Evolutionary conservation across 257 asterid genomes (phyloP), one percentile per base, ranked within the genome.

Genomic region (Agastache rugosa): DNA sequence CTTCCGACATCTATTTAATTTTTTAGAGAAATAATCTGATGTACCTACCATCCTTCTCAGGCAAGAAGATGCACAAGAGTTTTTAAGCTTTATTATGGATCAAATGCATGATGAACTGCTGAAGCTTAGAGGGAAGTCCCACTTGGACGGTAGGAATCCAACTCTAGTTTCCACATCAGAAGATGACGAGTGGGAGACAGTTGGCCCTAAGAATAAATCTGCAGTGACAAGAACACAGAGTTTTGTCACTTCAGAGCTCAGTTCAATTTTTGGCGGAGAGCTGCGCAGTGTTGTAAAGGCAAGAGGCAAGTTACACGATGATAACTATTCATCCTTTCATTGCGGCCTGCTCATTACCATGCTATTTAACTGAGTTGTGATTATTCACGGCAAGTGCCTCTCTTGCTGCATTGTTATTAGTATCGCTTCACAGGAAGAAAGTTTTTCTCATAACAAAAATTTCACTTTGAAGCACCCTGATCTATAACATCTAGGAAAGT

Each of bases 11-110:
- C 42, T 45, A 10, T 66, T 45, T 75, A 27, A 69, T 41, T 19
- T 63, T 35, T 8, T 44, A 51, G 55, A 48, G 67, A 71, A 34
- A 25, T 22, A 27, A 63, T 72, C 55, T 4, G 11, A 50, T 76
- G 35, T 61, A 41, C 63, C 47, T 61, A 45, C 23, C 23, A 48
- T 56, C 11, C 37, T 74, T 70, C 66, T 50, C 88, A 94, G 98
- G 85, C 98, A 94, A 85, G 98, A 94, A 85, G 97, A 94, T 77
- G 96, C 98, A 23, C 98, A 93, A 78, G 98, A 92, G 77, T 94
- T 91, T 76, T 82, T 94, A 20, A 85, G 95, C 82, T 94, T 87
- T 83, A 74, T 90, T 72, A 81, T 94, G 90, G 83, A 92, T 84
- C 97, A 90, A 85, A 88, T 94, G 97, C 97, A 94, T 76, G 96